These are phyloP conservation scores for Scutellaria galericulata DNA, from an alignment of 257 asterid genomes.

Conservation along the genomic window DNA sequence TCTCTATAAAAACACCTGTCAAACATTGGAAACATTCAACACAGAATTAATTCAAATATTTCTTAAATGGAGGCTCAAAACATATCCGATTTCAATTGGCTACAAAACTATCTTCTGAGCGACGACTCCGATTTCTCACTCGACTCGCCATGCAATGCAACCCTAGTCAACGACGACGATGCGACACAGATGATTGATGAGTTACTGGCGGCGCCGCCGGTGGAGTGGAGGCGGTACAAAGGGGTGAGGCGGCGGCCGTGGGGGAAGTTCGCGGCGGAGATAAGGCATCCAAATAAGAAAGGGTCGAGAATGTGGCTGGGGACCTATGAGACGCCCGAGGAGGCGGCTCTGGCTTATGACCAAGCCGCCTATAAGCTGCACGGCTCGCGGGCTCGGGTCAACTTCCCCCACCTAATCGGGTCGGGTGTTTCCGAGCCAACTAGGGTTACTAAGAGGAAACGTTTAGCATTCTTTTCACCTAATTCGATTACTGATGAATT, in stretches of 20 bases:
- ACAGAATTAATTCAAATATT: no score
- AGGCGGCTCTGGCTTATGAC: conserved; percentile 63
- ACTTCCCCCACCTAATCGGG: conserved; percentile 52
- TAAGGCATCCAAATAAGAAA: conserved; percentile 44
- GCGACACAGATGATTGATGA: conserved; percentile 11
- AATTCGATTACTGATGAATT: neutral
- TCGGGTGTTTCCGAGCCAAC: conserved; percentile 34
- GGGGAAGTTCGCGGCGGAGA: conserved; percentile 62
- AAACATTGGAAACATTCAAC: no score
- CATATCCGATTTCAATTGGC: conserved; percentile 19
- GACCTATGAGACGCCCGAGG: conserved; percentile 55
- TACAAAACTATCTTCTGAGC: conserved; percentile 35
- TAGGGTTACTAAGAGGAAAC: conserved; percentile 41
- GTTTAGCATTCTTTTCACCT: neutral
- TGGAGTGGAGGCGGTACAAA: conserved; percentile 45
- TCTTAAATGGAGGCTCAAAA: conserved; percentile 30
- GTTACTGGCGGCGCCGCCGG: conserved; percentile 9
- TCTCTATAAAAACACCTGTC: no score
- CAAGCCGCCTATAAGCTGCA: conserved; percentile 45
- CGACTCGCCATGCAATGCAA: neutral
- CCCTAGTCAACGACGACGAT: neutral
- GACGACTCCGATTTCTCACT: conserved; percentile 35
- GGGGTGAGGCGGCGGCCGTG: conserved; percentile 60
- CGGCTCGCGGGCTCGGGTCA: conserved; percentile 49
- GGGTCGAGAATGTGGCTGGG: conserved; percentile 57